A percentile compares a stretch with the other conserved stretches of the same genome.
Evolutionary conservation across 139 green algal genomes (phyloP).

Genomic region (Ettlia oleoabundans): DNA sequence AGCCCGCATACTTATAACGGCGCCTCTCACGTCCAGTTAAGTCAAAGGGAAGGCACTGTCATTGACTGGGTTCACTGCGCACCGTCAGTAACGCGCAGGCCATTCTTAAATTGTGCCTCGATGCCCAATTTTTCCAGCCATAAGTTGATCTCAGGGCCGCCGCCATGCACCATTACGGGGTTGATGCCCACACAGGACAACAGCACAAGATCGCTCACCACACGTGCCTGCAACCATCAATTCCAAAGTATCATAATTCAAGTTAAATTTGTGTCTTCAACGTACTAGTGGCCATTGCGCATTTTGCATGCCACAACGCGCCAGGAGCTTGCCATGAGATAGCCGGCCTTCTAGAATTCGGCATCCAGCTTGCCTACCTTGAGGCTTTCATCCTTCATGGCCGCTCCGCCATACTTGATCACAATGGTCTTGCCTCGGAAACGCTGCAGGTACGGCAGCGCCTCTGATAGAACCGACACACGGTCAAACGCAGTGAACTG

Average conservation of each 20-base stretch:
- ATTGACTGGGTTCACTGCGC: too few relatives aligned
- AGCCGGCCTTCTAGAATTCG: background rate
- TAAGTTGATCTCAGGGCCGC: conserved; percentile 98
- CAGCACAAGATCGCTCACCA: conserved; percentile 96
- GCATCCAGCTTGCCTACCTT: conserved; percentile 72
- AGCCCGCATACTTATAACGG: background rate
- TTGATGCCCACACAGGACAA: conserved; percentile 92
- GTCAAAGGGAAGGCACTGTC: too few relatives aligned
- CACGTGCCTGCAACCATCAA: conserved; percentile 66
- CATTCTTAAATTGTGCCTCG: conserved; percentile 95
- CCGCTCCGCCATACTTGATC: conserved; percentile 98
- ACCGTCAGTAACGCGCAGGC: conserved; percentile 96
- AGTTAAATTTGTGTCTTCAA: background rate
- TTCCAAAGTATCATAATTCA: background rate
- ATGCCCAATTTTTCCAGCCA: conserved; percentile 97
- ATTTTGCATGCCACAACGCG: background rate
- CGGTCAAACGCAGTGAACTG: conserved; percentile 61
- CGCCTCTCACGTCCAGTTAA: background rate
- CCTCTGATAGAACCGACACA: conserved; percentile 93
- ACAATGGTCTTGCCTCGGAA: conserved; percentile 96
- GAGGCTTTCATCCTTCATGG: conserved; percentile 96
- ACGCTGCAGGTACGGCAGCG: conserved; percentile 95
- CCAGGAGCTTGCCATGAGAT: background rate
- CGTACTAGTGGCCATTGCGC: background rate
- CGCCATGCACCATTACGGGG: conserved; percentile 96